A percentile compares a stretch with the other conserved stretches of the same genome.
phyloP scores from a whole-genome alignment of 2,329 filamentous ascomycete genomes.

The Colletotrichum cordylinicola region DNA sequence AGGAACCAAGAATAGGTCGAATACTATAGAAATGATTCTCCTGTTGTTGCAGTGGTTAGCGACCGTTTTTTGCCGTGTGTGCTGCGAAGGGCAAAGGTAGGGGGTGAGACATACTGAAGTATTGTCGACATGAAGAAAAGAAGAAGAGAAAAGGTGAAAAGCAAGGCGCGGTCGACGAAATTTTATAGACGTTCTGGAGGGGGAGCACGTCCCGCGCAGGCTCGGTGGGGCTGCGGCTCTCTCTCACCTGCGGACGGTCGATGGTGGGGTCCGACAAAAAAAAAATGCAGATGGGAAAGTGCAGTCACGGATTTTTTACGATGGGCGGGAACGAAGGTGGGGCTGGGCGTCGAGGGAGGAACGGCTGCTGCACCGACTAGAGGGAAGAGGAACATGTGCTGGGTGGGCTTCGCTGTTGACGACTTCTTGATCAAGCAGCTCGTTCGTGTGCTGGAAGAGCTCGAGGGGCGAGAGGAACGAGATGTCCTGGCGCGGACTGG shows the following conservation, averaged over 20 bases:
- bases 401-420: background rate
- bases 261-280: background rate
- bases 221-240: background rate
- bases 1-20: conserved; percentile 91
- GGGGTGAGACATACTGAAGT: conserved; percentile 55
- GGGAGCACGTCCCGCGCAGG: background rate
- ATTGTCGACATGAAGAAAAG: conserved; percentile 67
- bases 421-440: background rate
- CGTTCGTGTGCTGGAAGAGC: background rate
- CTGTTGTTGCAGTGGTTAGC: conserved; percentile 33
- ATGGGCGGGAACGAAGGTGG: background rate
- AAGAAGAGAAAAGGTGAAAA: conserved; percentile 46
- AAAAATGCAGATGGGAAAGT: background rate
- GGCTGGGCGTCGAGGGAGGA: background rate
- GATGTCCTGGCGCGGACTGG: background rate
- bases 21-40: conserved; percentile 99
- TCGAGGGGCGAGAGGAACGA: background rate
- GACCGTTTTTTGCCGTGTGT: conserved; percentile 23
- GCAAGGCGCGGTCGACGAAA: conserved; percentile 24
- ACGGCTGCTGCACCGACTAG: background rate
- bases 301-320: background rate
- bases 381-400: too few relatives aligned
- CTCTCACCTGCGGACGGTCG: background rate
- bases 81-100: conserved; percentile 27
- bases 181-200: conserved; percentile 46